These are phyloP conservation scores for Acanthamoeba castellanii DNA, from an alignment of 208 protist species.

Conservation along the genomic window DNA sequence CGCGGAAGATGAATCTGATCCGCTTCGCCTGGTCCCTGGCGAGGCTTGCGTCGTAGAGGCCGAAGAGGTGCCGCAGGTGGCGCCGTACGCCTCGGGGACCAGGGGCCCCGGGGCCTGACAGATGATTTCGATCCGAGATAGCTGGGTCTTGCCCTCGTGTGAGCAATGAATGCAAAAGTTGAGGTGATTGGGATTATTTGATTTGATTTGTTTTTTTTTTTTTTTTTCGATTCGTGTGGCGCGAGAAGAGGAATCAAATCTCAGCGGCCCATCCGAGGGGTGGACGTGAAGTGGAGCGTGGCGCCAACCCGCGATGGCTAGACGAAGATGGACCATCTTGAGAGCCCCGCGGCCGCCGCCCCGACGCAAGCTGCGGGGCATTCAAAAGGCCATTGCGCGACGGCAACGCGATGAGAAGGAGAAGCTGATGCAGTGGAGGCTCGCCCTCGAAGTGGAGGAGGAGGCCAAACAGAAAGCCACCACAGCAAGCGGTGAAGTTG, in stretches of 20 bases:
- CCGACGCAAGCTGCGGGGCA: not conserved
- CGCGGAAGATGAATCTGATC: not conserved
- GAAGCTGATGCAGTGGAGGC: not conserved
- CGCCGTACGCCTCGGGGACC: not conserved
- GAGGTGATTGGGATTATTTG: too few relatives aligned
- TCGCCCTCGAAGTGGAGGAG: not conserved
- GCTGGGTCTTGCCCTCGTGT: too few relatives aligned
- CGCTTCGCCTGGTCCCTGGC: not conserved
- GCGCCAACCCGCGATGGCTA: too few relatives aligned
- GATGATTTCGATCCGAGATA: too few relatives aligned
- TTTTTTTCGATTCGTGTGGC: too few relatives aligned
- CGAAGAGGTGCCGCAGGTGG: not conserved
- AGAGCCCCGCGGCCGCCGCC: not conserved
- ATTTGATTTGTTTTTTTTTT: too few relatives aligned
- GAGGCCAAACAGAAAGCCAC: not conserved
- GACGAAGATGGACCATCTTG: not conserved
- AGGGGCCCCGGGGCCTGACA: too few relatives aligned
- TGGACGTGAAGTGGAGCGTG: too few relatives aligned
- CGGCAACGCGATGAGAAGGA: not conserved
- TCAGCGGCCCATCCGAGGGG: too few relatives aligned
- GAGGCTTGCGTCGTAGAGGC: not conserved
- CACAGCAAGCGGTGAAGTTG: not conserved
- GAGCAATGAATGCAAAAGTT: too few relatives aligned
- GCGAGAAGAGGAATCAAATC: too few relatives aligned
- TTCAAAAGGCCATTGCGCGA: not conserved